Conservation (phyloP, 257 asterid genomes). For the Solanum phureja region DNA sequence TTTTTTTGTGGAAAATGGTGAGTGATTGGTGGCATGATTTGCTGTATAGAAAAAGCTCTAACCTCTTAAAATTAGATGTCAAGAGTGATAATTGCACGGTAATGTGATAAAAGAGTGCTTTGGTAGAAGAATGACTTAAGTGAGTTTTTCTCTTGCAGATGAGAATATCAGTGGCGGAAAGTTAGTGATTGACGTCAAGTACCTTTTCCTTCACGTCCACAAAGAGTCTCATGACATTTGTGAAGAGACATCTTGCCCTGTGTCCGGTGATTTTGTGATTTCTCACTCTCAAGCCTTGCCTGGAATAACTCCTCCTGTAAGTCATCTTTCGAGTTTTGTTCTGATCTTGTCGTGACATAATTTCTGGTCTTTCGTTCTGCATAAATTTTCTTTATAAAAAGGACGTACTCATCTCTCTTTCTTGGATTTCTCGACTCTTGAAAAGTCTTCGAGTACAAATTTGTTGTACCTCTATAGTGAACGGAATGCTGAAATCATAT, state of each 20-base stretch:
- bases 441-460: neutral
- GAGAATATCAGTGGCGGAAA: slow-evolving; percentile 20
- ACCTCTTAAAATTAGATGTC: neutral
- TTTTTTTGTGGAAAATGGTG: neutral
- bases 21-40: neutral
- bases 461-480: neutral
- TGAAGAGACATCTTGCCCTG: slow-evolving; percentile 18
- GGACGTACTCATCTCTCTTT: neutral
- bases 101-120: neutral
- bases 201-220: slow-evolving; percentile 22
- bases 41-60: neutral
- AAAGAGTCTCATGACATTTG: slow-evolving; percentile 26
- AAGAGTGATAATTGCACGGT: neutral
- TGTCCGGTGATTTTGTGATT: slow-evolving; percentile 25
- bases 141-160: slow-evolving; percentile 9
- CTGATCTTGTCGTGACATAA: neutral
- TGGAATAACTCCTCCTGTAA: slow-evolving; percentile 23
- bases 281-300: slow-evolving; percentile 24
- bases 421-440: neutral
- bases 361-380: neutral
- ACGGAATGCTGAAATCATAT: neutral
- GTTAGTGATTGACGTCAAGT: slow-evolving; percentile 18
- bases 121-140: neutral
- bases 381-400: neutral
- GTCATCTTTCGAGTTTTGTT: neutral